Conservation (phyloP, 2,329 filamentous ascomycete genomes). For the Phyllosticta ampelicida region DNA sequence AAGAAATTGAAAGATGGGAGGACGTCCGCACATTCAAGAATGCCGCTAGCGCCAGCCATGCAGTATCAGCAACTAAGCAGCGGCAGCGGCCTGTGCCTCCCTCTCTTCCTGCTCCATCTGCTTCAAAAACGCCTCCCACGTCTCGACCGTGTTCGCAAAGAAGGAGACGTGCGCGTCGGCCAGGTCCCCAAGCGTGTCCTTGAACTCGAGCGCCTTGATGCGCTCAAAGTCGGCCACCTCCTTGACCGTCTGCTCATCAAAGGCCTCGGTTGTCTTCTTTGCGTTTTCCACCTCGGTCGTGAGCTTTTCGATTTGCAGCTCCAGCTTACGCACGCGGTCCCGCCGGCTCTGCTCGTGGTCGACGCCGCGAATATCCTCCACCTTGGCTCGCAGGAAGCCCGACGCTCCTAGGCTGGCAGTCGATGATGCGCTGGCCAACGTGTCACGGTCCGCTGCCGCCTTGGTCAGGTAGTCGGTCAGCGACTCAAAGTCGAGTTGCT, state of each 20-base stretch:
- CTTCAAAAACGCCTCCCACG: conserved; percentile 82
- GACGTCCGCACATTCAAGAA: too few species aligned
- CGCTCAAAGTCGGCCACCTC: conserved; percentile 92
- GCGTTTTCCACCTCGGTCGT: conserved; percentile 78
- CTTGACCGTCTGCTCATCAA: conserved; percentile 90
- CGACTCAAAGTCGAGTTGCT: conserved; percentile 94
- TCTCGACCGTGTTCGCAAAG: conserved; percentile 66
- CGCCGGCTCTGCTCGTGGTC: conserved; percentile 88
- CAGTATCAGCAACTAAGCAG: not conserved
- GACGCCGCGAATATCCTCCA: conserved; percentile 92
- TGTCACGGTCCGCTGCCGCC: conserved; percentile 75
- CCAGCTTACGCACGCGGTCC: conserved; percentile 78
- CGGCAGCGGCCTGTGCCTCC: not conserved
- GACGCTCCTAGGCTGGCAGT: conserved; percentile 58
- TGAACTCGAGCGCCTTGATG: conserved; percentile 91
- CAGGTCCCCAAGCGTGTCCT: conserved; percentile 69
- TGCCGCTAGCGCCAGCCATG: too few species aligned
- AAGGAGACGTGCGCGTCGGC: conserved; percentile 81
- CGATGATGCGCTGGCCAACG: conserved; percentile 56
- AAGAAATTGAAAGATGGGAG: too few species aligned
- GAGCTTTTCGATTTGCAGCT: conserved; percentile 84
- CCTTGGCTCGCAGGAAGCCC: conserved; percentile 82
- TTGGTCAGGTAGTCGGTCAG: conserved; percentile 93
- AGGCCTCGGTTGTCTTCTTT: conserved; percentile 77
- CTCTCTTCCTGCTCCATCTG: conserved; percentile 63